Evolutionary conservation across 495 filamentous ascomycete genomes (phyloP).

Genomic region (Apodospora peruviana): DNA sequence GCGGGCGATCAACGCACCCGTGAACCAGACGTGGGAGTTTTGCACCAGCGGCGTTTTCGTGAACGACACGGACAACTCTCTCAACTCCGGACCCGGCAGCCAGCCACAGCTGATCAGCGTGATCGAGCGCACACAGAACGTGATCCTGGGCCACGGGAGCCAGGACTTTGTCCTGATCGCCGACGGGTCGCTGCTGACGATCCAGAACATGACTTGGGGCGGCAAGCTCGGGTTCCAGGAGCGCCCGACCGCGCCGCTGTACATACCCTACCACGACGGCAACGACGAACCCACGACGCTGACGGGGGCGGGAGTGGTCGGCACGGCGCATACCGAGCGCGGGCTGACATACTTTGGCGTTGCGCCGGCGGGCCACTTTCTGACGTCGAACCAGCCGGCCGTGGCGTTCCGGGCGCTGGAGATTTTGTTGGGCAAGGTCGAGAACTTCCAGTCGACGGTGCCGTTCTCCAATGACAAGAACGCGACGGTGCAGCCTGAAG

Average conservation of each 20-base stretch:
- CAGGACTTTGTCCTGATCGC: slow-evolving; percentile 56
- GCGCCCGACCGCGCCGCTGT: slow-evolving; percentile 53
- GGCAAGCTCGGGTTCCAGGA: slow-evolving; percentile 65
- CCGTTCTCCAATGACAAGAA: slow-evolving; percentile 23
- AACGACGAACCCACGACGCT: slow-evolving; percentile 12
- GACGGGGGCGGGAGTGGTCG: slow-evolving; percentile 28
- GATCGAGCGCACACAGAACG: slow-evolving; percentile 65
- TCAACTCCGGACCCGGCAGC: slow-evolving; percentile 46
- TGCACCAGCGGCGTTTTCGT: slow-evolving; percentile 58
- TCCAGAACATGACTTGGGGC: slow-evolving; percentile 84
- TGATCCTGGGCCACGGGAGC: slow-evolving; percentile 66
- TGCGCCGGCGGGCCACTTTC: slow-evolving; percentile 28
- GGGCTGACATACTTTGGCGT: slow-evolving; percentile 32
- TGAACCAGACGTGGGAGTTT: slow-evolving; percentile 52
- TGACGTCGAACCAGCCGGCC: slow-evolving; percentile 29
- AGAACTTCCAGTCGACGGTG: slow-evolving; percentile 24
- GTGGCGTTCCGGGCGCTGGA: slow-evolving; percentile 32
- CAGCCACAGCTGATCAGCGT: slow-evolving; percentile 59
- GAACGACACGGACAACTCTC: slow-evolving; percentile 41
- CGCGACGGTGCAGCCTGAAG: slow-evolving; percentile 2
- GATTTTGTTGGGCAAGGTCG: slow-evolving; percentile 30
- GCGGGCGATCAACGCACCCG: slow-evolving; percentile 62
- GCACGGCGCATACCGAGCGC: slow-evolving; percentile 30
- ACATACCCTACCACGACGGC: slow-evolving; percentile 56
- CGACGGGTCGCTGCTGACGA: slow-evolving; percentile 65